Base-by-base conservation (phyloP, 371 early-diverging fungal species). In the Blyttiomyces sp. region DNA sequence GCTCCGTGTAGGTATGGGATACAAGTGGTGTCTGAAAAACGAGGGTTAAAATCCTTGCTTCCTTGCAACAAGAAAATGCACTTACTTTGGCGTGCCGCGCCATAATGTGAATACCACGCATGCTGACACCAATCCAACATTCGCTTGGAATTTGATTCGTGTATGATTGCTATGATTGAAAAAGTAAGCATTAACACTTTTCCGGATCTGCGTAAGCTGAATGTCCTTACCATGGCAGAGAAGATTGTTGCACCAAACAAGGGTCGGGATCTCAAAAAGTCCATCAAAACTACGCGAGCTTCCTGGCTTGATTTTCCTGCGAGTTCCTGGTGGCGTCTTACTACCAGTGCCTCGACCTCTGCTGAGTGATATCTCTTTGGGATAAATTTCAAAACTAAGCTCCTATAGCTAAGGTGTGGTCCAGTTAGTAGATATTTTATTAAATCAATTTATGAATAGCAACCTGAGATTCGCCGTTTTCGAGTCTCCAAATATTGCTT, bases 71-170 rank as follows among this genome's bases (percentile, higher is more conserved):
- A 27, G 28, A 19, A 32, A 45, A 21, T 31, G 30, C 43, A 3
- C 54, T 27, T 55, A 72, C 75, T 61, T 69, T 68, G 19, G 68
- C 58, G 23, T 70, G 48, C 43, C 68, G 55, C 3, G 68, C 64
- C 43, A 75, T 53, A 36, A 78, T 75, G 46, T 73, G 71, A 17
- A 78, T 60, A 1, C 74, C 74, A 9, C 51, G 49, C 6, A 53
- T 46, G 24, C 63, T 67, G 21, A 78, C 65, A 4, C 69, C 75
- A 27, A 78, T 49, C 79, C 75, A 78, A 57, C 79, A 78, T n/a
- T 63, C 66, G 4, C 60, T 53, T 3, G 79, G 75, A 3, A 78
- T 66, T 27, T 68, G 66, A 31, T 70, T 69, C 16, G 71, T 72
- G 49, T 72, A 75, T 9, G 66, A 59, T 72, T 78, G 79, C 77